Evolutionary conservation across 495 filamentous ascomycete species (phyloP).

Genomic region (Aspergillus avenaceus): DNA sequence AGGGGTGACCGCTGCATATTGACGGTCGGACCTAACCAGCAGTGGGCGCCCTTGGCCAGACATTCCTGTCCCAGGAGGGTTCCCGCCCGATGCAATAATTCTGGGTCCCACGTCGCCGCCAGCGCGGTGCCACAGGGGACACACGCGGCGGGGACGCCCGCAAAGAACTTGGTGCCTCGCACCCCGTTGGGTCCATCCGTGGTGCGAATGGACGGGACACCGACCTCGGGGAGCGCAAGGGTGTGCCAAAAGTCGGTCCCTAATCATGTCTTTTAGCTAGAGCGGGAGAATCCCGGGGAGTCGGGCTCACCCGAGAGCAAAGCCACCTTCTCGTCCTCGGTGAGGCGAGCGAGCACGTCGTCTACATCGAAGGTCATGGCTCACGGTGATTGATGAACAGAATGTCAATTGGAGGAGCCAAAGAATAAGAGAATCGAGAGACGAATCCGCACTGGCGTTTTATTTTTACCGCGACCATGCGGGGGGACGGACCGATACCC

Average conservation of each 20-base stretch:
- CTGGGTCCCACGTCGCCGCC: slow-evolving; percentile 60
- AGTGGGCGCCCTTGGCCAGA: slow-evolving; percentile 59
- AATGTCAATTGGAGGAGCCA: slow-evolving; percentile 5
- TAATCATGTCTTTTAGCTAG: neutral
- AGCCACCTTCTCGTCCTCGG: slow-evolving; percentile 27
- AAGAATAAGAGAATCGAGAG: slow-evolving; percentile 6
- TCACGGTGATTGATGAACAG: slow-evolving; percentile 5
- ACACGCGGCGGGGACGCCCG: slow-evolving; percentile 54
- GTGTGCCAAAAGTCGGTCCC: slow-evolving; percentile 67
- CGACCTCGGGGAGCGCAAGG: slow-evolving; percentile 56
- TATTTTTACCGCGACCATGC: no score
- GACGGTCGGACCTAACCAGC: slow-evolving; percentile 65
- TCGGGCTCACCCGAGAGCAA: slow-evolving; percentile 21
- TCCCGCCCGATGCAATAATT: slow-evolving; percentile 51
- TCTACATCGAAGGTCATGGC: slow-evolving; percentile 25
- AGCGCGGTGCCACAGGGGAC: slow-evolving; percentile 61
- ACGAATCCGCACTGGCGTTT: neutral
- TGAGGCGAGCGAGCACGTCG: slow-evolving; percentile 24
- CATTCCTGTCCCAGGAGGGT: slow-evolving; percentile 57
- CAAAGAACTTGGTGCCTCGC: slow-evolving; percentile 61
- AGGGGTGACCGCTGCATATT: slow-evolving; percentile 68
- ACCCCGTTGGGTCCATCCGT: slow-evolving; percentile 66
- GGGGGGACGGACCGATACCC: no score
- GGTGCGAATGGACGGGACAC: slow-evolving; percentile 58
- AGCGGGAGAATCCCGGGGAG: neutral